Percentiles rank a stretch among this genome's conserved stretches.
These are phyloP conservation scores for Botrytis byssoidea DNA, from an alignment of 2,329 filamentous ascomycete genomes.

Conservation along the genomic window DNA sequence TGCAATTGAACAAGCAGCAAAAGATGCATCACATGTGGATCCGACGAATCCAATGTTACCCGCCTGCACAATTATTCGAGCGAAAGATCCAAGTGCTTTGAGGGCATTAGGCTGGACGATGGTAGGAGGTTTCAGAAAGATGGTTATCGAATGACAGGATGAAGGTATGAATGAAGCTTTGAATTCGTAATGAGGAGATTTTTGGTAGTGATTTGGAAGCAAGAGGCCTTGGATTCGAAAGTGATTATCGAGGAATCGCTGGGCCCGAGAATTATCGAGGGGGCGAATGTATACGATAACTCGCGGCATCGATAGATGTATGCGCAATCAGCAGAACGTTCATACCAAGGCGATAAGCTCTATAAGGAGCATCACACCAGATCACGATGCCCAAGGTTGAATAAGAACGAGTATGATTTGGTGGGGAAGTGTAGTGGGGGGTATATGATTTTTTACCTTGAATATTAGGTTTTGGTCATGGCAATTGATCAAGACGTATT, in stretches of 20 bases:
- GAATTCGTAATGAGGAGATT: not conserved
- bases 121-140: constrained; percentile 64
- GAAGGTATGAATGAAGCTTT: not conserved
- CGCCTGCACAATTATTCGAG: constrained; percentile 75
- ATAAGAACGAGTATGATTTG: not conserved
- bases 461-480: not conserved
- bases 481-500: not conserved
- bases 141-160: constrained; percentile 58
- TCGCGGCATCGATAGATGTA: not conserved
- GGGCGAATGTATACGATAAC: not conserved
- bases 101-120: constrained; percentile 61
- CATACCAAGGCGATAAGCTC: not conserved
- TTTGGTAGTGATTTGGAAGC: not conserved
- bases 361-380: not conserved
- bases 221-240: not conserved
- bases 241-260: not conserved
- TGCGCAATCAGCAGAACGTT: not conserved
- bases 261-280: not conserved
- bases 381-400: not conserved
- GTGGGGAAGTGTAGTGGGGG: not conserved
- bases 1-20: constrained; percentile 92
- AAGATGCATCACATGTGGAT: constrained; percentile 84
- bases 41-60: constrained; percentile 92
- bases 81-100: constrained; percentile 67
- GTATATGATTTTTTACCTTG: not conserved